A percentile compares a stretch with the other conserved stretches of the same genome.
Conservation (phyloP, 768 basidiomycete genomes). For the Hericium coralloides region DNA sequence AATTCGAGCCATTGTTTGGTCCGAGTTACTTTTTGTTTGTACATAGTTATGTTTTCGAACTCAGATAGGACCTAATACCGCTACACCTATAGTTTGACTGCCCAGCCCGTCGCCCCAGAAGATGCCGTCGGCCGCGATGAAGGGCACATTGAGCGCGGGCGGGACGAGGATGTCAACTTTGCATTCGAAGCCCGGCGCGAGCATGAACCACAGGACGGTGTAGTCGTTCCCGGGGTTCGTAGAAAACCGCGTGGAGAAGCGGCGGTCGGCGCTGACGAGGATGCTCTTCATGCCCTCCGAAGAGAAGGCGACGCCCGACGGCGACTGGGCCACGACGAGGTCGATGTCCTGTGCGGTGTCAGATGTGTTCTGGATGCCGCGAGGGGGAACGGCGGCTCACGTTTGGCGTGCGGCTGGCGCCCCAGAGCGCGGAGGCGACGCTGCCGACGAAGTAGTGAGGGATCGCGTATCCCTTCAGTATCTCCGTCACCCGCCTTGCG, state of each 20-base stretch:
- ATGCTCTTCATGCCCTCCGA: conserved; percentile 33
- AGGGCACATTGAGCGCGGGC: conserved; percentile 20
- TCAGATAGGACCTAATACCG: no score
- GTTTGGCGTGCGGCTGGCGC: conserved; percentile 15
- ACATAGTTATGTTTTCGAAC: no score
- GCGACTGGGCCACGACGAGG: conserved; percentile 29
- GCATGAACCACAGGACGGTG: conserved; percentile 21
- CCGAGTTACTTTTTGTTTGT: no score
- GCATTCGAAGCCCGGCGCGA: conserved; percentile 6
- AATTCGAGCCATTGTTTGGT: no score
- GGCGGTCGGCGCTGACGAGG: conserved; percentile 22
- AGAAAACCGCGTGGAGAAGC: conserved; percentile 31
- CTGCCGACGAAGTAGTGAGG: conserved; percentile 19
- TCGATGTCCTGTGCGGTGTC: conserved; percentile 37
- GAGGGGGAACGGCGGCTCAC: conserved; percentile 8
- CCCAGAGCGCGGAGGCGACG: conserved; percentile 16
- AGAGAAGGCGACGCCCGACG: conserved; percentile 15
- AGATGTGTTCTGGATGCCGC: no score
- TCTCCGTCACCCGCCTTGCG: conserved; percentile 7
- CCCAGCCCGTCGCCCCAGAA: not conserved
- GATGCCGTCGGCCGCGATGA: conserved; percentile 10
- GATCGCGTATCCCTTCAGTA: conserved; percentile 6
- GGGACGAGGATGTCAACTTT: conserved; percentile 27
- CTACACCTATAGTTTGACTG: no score
- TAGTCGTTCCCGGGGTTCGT: conserved; percentile 31